Conservation (phyloP, 2,329 filamentous ascomycete genomes). For the Aspergillus aculeatinus region DNA sequence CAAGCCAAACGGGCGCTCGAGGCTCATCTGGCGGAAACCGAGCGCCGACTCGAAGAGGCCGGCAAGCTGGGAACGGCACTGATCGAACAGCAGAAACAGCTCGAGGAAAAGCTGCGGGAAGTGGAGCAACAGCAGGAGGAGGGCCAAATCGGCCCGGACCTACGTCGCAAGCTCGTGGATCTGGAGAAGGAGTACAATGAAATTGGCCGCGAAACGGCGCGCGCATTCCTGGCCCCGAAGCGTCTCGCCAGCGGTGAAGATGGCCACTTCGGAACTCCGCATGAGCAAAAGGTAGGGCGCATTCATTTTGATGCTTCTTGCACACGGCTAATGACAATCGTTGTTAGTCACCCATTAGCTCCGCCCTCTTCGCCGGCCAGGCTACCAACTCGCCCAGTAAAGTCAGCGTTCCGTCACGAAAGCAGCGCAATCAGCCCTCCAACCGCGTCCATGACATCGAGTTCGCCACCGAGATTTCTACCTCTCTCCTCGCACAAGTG, state of each 20-base stretch:
- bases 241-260: slow-evolving; percentile 70
- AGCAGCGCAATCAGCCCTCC: slow-evolving; percentile 83
- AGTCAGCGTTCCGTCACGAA: slow-evolving; percentile 79
- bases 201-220: slow-evolving; percentile 82
- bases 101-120: slow-evolving; percentile 78
- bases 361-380: slow-evolving; percentile 78
- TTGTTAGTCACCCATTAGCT: slow-evolving; percentile 65
- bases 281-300: slow-evolving; percentile 47
- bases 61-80: slow-evolving; percentile 85
- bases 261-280: slow-evolving; percentile 43
- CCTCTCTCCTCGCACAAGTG: slow-evolving; percentile 88
- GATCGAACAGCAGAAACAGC: slow-evolving; percentile 79
- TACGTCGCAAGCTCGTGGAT: slow-evolving; percentile 78
- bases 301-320: not conserved
- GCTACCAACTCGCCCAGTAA: slow-evolving; percentile 86
- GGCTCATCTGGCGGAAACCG: slow-evolving; percentile 88
- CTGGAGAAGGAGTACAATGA: slow-evolving; percentile 96
- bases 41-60: slow-evolving; percentile 85
- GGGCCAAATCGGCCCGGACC: slow-evolving; percentile 75
- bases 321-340: not conserved
- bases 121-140: slow-evolving; percentile 76
- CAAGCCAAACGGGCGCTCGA: slow-evolving; percentile 87
- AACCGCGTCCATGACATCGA: slow-evolving; percentile 93
- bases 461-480: slow-evolving; percentile 97
- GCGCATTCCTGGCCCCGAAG: slow-evolving; percentile 83